phyloP scores from a whole-genome alignment of 176 grass and related monocot species.

The Bromus sterilis region DNA sequence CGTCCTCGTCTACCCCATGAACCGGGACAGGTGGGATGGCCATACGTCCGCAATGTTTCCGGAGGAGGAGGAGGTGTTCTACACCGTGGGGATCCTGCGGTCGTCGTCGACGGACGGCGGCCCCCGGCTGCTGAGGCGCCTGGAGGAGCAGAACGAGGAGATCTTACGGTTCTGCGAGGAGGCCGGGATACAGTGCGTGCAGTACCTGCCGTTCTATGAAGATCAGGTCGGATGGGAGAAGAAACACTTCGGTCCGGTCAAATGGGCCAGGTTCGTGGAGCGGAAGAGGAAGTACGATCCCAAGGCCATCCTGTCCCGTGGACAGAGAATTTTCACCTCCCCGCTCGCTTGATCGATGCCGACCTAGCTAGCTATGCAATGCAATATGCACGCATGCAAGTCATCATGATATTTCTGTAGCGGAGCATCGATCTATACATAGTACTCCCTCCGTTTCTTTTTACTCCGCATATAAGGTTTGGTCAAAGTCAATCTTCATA shows the following conservation, averaged over 20 bases:
- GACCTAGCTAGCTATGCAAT: no score
- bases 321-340: conserved; percentile 58
- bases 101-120: conserved; percentile 23
- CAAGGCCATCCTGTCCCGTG: conserved; percentile 49
- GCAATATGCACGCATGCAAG: no score
- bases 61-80: conserved; percentile 54
- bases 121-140: not conserved
- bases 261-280: conserved; percentile 41
- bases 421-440: not conserved
- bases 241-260: conserved; percentile 47
- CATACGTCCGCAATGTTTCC: conserved; percentile 49
- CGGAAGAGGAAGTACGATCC: conserved; percentile 63
- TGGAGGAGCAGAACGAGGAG: conserved; percentile 54
- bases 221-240: conserved; percentile 51
- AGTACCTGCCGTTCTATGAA: conserved; percentile 56
- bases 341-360: conserved; percentile 4
- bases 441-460: no score
- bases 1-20: conserved; percentile 68
- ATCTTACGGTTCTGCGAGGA: conserved; percentile 46
- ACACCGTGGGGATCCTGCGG: conserved; percentile 50
- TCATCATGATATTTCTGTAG: not conserved
- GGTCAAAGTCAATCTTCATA: no score
- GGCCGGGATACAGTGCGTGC: conserved; percentile 34
- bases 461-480: no score
- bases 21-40: conserved; percentile 53